phyloP scores from a whole-genome alignment of 345 rosid genomes.

The Populus tremula region DNA sequence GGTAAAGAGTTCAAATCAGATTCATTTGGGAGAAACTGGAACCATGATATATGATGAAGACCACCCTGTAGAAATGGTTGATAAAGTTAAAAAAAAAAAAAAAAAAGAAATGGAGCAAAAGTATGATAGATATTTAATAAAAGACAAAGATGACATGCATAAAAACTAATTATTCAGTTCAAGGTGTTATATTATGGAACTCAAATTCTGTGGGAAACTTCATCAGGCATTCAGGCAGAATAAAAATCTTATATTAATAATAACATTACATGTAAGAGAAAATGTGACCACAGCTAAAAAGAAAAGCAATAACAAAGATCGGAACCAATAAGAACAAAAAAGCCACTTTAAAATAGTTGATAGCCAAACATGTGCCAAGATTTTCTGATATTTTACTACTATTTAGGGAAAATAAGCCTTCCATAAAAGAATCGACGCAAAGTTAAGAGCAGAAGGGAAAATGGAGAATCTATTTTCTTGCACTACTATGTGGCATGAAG shows the following conservation, averaged over 20 bases:
- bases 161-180: neutral
- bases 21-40: constrained; percentile 90
- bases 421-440: neutral
- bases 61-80: constrained; percentile 57
- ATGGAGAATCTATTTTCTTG: neutral
- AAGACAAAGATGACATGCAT: neutral
- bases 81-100: neutral
- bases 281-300: neutral
- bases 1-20: constrained; percentile 63
- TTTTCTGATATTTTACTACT: neutral
- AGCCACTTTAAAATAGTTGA: neutral
- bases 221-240: neutral
- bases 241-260: neutral
- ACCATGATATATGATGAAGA: constrained; percentile 86
- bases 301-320: neutral
- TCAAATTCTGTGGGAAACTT: neutral
- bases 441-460: neutral
- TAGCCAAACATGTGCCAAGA: neutral
- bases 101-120: neutral
- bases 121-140: neutral
- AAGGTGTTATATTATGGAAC: neutral
- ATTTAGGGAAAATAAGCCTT: neutral
- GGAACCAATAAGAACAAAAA: neutral
- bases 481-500: neutral
- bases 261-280: neutral